A percentile compares a stretch with the other conserved stretches of the same genome.
These are phyloP conservation scores for Termitomyces sp. DNA, from an alignment of 768 basidiomycete species.

Conservation along the genomic window DNA sequence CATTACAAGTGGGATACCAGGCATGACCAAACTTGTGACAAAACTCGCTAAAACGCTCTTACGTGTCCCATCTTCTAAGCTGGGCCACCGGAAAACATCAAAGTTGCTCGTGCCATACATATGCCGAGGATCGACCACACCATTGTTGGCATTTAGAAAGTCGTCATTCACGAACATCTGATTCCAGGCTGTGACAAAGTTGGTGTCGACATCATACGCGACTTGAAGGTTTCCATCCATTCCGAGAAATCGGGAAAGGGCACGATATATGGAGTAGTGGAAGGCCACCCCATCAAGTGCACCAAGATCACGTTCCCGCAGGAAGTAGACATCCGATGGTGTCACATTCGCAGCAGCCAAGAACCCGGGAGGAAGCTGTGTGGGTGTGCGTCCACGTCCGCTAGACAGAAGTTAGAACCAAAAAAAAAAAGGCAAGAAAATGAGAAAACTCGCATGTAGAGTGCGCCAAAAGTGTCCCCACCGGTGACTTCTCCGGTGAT, in stretches of 20 bases:
- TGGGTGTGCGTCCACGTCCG: conserved; percentile 84
- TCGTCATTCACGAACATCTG: conserved; percentile 88
- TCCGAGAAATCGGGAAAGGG: conserved; percentile 81
- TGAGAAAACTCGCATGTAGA: conserved; percentile 63
- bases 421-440: neutral
- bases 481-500: conserved; percentile 94
- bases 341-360: conserved; percentile 64
- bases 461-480: conserved; percentile 83
- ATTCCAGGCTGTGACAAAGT: conserved; percentile 90
- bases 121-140: conserved; percentile 73
- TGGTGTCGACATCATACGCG: conserved; percentile 76
- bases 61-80: conserved; percentile 79
- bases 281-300: conserved; percentile 81
- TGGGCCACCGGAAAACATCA: conserved; percentile 93
- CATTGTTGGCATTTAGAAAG: conserved; percentile 67
- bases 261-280: conserved; percentile 92
- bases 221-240: conserved; percentile 95
- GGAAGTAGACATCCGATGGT: conserved; percentile 60
- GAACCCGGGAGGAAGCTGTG: conserved; percentile 64
- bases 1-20: conserved; percentile 77
- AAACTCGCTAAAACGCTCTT: conserved; percentile 74
- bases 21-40: conserved; percentile 76
- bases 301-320: conserved; percentile 57
- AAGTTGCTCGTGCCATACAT: conserved; percentile 94
- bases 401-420: conserved; percentile 27